A percentile compares a stretch with the other conserved stretches of the same genome.
Evolutionary conservation across 2,329 filamentous ascomycete genomes (phyloP).

Genomic region (Aspergillus proliferans): DNA sequence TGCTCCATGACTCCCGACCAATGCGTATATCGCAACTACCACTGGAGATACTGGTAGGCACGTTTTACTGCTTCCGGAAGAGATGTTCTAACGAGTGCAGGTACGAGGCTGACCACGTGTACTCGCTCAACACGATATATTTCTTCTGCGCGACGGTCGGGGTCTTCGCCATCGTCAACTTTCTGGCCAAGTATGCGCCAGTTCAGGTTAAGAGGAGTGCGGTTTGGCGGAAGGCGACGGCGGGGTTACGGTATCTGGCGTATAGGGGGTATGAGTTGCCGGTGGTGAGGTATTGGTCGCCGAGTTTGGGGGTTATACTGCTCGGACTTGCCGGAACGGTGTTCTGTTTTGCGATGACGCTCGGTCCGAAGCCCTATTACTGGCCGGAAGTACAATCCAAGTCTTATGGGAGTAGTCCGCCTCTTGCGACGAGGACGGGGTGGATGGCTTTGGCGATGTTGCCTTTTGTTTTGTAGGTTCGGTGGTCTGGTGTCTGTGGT

Average conservation of each 20-base stretch:
- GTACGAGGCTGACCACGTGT: constrained; percentile 52
- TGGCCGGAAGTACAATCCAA: constrained; percentile 43
- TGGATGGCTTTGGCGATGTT: constrained; percentile 49
- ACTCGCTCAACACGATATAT: constrained; percentile 47
- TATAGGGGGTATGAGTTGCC: constrained; percentile 36
- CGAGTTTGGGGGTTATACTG: constrained; percentile 41
- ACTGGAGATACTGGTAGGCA: constrained; percentile 29
- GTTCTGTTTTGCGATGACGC: constrained; percentile 45
- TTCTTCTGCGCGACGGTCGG: constrained; percentile 48
- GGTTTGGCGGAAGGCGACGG: constrained; percentile 29
- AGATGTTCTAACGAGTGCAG: constrained; percentile 20
- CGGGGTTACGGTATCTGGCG: constrained; percentile 35
- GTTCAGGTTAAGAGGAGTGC: constrained; percentile 17
- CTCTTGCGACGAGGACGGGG: constrained; percentile 48
- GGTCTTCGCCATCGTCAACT: constrained; percentile 41
- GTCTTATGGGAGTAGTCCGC: constrained; percentile 47
- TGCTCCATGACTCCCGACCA: constrained; percentile 25
- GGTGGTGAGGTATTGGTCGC: constrained; percentile 36
- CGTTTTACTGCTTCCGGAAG: not conserved
- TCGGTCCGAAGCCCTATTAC: constrained; percentile 51
- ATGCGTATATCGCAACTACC: constrained; percentile 20
- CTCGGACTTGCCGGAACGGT: constrained; percentile 36
- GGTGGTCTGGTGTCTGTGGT: not conserved
- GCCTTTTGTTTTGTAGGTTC: constrained; percentile 44
- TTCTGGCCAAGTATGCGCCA: constrained; percentile 27